A percentile compares a stretch with the other conserved stretches of the same genome.
Evolutionary conservation across 805 yeast genomes (phyloP).

Genomic region (Lipomyces mesembrius): DNA sequence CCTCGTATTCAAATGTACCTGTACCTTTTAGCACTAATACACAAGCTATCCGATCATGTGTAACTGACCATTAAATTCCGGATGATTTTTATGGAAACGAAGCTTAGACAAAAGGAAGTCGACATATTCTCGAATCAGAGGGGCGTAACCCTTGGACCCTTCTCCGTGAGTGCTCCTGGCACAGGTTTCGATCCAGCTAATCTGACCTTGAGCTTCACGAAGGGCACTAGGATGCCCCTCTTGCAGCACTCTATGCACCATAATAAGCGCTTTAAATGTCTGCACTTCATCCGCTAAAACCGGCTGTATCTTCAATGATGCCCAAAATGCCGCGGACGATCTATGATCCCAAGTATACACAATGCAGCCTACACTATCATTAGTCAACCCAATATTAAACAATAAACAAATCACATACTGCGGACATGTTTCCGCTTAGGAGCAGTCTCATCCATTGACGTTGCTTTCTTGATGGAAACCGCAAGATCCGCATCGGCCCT

Average conservation of each 20-base stretch:
- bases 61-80: conserved; percentile 77
- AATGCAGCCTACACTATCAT: conserved; percentile 47
- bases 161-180: conserved; percentile 56
- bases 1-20: conserved; percentile 87
- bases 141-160: conserved; percentile 60
- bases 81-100: conserved; percentile 78
- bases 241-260: conserved; percentile 90
- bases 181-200: conserved; percentile 76
- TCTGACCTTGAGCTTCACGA: conserved; percentile 76
- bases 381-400: background rate
- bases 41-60: background rate
- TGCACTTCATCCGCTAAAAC: conserved; percentile 81
- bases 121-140: conserved; percentile 77
- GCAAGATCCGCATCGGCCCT: conserved; percentile 44
- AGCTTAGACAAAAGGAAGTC: conserved; percentile 71
- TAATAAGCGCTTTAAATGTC: conserved; percentile 80
- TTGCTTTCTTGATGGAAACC: conserved; percentile 76
- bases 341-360: conserved; percentile 97
- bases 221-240: conserved; percentile 93
- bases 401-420: conserved; percentile 23
- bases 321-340: conserved; percentile 83
- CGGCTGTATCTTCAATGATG: conserved; percentile 76
- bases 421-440: conserved; percentile 96
- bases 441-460: conserved; percentile 76
- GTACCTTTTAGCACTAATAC: background rate